Percentiles rank a stretch among this genome's conserved stretches.
Evolutionary conservation across 768 basidiomycete genomes (phyloP).

Genomic region (Pleurotus djamor): DNA sequence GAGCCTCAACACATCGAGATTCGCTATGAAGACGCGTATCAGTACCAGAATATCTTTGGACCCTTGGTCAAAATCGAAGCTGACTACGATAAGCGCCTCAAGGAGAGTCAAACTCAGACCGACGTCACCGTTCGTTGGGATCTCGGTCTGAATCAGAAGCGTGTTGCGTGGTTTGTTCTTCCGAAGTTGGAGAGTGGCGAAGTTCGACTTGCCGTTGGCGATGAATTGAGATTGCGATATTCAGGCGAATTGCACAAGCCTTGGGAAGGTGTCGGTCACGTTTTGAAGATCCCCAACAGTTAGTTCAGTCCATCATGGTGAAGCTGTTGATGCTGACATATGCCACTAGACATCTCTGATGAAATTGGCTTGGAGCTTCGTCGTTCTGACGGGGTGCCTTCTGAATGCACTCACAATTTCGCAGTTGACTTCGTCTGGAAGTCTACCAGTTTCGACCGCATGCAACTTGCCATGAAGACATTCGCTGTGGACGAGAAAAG

Average conservation of each 20-base stretch:
- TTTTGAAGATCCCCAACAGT: conserved; percentile 99
- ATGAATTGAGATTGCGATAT: conserved; percentile 90
- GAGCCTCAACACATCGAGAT: conserved; percentile 91
- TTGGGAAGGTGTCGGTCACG: conserved; percentile 98
- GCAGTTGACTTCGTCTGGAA: conserved; percentile 99
- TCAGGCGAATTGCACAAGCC: conserved; percentile 85
- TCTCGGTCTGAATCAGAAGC: conserved; percentile 96
- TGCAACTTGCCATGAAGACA: conserved; percentile 99
- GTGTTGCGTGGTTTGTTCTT: conserved; percentile 96
- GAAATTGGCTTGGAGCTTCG: conserved; percentile 95
- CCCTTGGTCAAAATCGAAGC: conserved; percentile 99
- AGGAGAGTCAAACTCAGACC: conserved; percentile 98
- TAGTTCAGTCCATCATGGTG: conserved; percentile 23
- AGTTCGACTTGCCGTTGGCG: conserved; percentile 94
- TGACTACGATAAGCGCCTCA: conserved; percentile 96
- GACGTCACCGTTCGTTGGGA: conserved; percentile 98
- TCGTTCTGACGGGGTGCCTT: conserved; percentile 88
- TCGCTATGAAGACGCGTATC: conserved; percentile 97
- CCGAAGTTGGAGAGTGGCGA: conserved; percentile 99
- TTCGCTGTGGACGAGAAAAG: conserved; percentile 99
- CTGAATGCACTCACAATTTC: conserved; percentile 92
- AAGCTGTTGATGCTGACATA: conserved; percentile 2
- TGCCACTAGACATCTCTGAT: conserved; percentile 85
- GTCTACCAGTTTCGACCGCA: conserved; percentile 98
- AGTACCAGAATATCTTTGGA: conserved; percentile 99